Evolutionary conservation across 352 stramenopile genomes (phyloP).

Genomic region (Lagenidium giganteum): DNA sequence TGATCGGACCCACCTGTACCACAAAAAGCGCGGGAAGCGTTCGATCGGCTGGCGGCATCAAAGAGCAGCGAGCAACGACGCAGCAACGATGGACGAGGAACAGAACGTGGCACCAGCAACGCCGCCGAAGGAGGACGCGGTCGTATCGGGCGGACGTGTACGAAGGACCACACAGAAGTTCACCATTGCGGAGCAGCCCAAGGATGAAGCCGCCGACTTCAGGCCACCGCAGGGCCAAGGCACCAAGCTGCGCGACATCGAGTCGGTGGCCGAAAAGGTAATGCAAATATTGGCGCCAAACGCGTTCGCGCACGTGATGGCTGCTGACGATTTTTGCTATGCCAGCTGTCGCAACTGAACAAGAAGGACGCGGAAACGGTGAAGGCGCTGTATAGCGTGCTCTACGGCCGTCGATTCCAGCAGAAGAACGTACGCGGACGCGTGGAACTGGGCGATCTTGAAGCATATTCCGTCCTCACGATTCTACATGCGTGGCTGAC

Average conservation of each 20-base stretch:
- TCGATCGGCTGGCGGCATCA: no score
- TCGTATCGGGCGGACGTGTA: slow-evolving; percentile 32
- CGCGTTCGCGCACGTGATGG: no score
- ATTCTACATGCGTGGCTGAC: background rate
- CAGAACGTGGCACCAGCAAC: no score
- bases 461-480: slow-evolving; percentile 1
- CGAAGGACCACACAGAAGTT: slow-evolving; percentile 67
- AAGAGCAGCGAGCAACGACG: no score
- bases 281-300: no score
- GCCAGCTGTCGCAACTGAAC: slow-evolving; percentile 49
- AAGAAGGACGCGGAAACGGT: slow-evolving; percentile 73
- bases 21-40: no score
- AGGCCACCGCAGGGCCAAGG: slow-evolving; percentile 44
- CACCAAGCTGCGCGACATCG: slow-evolving; percentile 59
- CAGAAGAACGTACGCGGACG: slow-evolving; percentile 59
- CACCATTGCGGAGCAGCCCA: slow-evolving; percentile 37
- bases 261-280: slow-evolving; percentile 45
- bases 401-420: slow-evolving; percentile 77
- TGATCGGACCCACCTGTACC: no score
- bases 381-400: slow-evolving; percentile 77
- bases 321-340: background rate
- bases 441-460: background rate
- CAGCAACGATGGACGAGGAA: no score
- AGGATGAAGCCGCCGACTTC: slow-evolving; percentile 60
- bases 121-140: slow-evolving; percentile 2